Evolutionary conservation across 2,329 filamentous ascomycete species (phyloP), one percentile per base, ranked within the genome.

Genomic region (Xylariaceae sp.): DNA sequence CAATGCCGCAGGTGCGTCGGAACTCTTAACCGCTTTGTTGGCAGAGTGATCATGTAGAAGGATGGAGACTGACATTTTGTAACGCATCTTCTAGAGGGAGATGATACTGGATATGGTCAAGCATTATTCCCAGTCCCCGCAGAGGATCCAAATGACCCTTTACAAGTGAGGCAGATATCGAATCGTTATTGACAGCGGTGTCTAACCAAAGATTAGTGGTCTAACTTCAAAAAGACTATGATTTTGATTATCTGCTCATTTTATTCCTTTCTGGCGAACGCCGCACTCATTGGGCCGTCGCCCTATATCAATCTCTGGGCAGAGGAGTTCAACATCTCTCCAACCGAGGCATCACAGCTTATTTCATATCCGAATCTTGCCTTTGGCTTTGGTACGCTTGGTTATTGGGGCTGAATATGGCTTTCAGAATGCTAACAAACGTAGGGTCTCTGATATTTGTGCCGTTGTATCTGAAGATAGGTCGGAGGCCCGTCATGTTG

Each of bases 301-400:
- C 81, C 83, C 0, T 85, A 85, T 66, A 82, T 86, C 56, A 71
- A 72, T 6, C 74, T 84, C 40, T 85, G 76, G 63, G 67, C 80
- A 0, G 70, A 78, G 48, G 74, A 81, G 47, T 85, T 85, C 64
- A 67, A 67, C 4, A 76, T 85, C 39, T 72, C 75, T 3, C 72
- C 76, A 2, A 77, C 76, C 7, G 73, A 67, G 15, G 81, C 83
- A 0, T 83, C 81, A 1, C 78, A 79, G 15, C 69, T 85, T 33
- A 73, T 85, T 47, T 84, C 80, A 15, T 86, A 85, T 63, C 78
- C 82, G 1, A 85, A 85, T 65, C 73, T 85, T 24, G 78, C 80
- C 10, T 85, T 82, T 69, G 83, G 83, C 1, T 82, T 85, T 56
- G 81, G 65, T 67, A 62, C 11, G 64, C 26, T 9, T 9, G 20